Conservation (phyloP, 148 eudicot species). For the Fagopyrum tataricum region DNA sequence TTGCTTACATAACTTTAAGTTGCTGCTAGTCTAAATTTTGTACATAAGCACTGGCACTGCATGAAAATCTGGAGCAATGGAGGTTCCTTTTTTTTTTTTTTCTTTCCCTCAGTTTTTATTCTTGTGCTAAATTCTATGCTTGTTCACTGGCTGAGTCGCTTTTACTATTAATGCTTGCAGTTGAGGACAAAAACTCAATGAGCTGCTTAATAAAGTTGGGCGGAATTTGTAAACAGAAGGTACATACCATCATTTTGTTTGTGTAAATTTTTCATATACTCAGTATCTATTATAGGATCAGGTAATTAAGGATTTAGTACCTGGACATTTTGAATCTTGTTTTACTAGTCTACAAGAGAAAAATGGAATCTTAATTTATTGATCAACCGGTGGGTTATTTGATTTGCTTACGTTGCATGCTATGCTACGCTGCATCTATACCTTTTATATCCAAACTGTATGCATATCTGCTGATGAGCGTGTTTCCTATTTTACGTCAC, state of each 20-base stretch:
- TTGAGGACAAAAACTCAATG: slow-evolving; percentile 83
- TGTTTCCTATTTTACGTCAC: not conserved
- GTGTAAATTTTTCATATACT: not conserved
- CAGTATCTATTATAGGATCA: not conserved
- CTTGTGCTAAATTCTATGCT: not conserved
- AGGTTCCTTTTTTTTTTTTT: not conserved
- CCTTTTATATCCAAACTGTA: not conserved
- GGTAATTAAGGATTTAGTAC: not conserved
- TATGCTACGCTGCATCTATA: not conserved
- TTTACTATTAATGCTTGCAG: slow-evolving; percentile 28
- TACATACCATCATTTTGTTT: slow-evolving; percentile 17
- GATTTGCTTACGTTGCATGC: not conserved
- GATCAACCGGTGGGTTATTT: not conserved
- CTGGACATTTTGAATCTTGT: not conserved
- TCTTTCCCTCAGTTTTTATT: not conserved
- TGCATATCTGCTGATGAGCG: not conserved
- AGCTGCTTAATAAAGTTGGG: slow-evolving; percentile 76
- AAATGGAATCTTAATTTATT: not conserved
- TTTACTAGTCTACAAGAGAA: not conserved
- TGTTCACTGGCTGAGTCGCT: not conserved
- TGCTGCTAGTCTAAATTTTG: not conserved
- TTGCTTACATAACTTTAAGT: not conserved
- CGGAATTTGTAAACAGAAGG: slow-evolving; percentile 91
- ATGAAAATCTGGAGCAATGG: not conserved
- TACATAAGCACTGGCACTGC: too few relatives aligned